Conservation (phyloP, 306 rosid species). For the Carpinus viminea region DNA sequence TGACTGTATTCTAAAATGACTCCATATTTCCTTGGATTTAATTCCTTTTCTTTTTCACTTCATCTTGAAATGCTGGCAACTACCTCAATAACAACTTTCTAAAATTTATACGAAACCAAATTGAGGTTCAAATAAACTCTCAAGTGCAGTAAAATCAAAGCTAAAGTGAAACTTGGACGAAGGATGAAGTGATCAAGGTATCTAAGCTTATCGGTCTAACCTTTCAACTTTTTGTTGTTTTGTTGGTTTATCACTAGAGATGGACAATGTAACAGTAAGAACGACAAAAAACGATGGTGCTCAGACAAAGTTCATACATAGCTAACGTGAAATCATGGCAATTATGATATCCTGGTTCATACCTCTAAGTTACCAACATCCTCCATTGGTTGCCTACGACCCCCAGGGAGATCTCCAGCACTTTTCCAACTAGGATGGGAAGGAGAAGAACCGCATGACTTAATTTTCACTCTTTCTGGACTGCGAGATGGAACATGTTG, state of each 20-base stretch:
- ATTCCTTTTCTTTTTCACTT: background rate
- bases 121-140: too few relatives aligned
- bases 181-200: too few relatives aligned
- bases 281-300: background rate
- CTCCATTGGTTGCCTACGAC: conserved; percentile 47
- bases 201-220: background rate
- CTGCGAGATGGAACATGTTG: conserved; percentile 38
- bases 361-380: conserved; percentile 60
- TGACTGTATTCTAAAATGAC: background rate
- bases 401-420: conserved; percentile 36
- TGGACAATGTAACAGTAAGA: background rate
- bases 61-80: too few relatives aligned
- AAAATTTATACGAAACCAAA: too few relatives aligned
- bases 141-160: too few relatives aligned
- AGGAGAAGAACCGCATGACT: conserved; percentile 56
- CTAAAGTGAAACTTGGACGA: too few relatives aligned
- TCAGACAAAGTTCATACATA: background rate
- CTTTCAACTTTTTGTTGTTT: background rate
- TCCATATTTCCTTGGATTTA: background rate
- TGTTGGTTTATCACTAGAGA: background rate
- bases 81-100: too few relatives aligned
- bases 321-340: background rate
- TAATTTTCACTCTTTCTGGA: conserved; percentile 50
- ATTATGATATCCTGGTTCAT: conserved; percentile 1
- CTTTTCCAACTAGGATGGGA: conserved; percentile 44